Conservation (phyloP, 202 grass and related monocot species). For the Setaria viridis region DNA sequence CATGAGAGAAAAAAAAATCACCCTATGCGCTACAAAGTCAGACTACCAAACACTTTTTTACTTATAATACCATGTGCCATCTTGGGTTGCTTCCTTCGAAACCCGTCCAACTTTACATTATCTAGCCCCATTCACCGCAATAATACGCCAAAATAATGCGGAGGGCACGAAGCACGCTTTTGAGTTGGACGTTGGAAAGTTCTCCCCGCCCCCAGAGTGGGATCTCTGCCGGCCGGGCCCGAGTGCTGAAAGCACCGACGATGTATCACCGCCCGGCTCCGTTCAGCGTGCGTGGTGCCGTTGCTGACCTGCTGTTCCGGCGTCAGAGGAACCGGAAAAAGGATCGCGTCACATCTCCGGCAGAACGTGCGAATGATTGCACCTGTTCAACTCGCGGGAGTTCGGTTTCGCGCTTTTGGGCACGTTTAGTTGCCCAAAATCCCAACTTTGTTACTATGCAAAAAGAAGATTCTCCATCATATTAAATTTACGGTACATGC, state of each 20-base stretch:
- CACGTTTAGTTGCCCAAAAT: too few species aligned
- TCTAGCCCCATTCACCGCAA: not conserved
- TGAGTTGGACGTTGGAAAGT: constrained; percentile 33
- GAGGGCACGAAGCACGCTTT: constrained; percentile 36
- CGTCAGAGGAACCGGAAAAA: constrained; percentile 14
- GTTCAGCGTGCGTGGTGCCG: too few species aligned
- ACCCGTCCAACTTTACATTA: not conserved
- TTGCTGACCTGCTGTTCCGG: not conserved
- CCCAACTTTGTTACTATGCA: too few species aligned
- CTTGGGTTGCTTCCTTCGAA: constrained; percentile 1
- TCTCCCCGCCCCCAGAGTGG: constrained; percentile 28
- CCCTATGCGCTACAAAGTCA: constrained; percentile 3
- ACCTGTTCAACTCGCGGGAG: constrained; percentile 19
- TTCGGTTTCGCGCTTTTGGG: constrained; percentile 17
- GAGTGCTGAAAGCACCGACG: constrained; percentile 50
- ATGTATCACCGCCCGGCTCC: constrained; percentile 19
- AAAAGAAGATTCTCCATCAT: too few species aligned
- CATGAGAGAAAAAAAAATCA: not conserved
- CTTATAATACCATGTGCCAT: constrained; percentile 23
- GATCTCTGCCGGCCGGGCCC: constrained; percentile 1
- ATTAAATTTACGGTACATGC: too few species aligned
- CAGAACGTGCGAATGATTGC: constrained; percentile 37
- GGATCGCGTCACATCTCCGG: not conserved
- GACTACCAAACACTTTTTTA: not conserved
- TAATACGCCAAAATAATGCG: constrained; percentile 31